phyloP scores from a whole-genome alignment of 2,329 filamentous ascomycete genomes.

The Helotiales sp. region DNA sequence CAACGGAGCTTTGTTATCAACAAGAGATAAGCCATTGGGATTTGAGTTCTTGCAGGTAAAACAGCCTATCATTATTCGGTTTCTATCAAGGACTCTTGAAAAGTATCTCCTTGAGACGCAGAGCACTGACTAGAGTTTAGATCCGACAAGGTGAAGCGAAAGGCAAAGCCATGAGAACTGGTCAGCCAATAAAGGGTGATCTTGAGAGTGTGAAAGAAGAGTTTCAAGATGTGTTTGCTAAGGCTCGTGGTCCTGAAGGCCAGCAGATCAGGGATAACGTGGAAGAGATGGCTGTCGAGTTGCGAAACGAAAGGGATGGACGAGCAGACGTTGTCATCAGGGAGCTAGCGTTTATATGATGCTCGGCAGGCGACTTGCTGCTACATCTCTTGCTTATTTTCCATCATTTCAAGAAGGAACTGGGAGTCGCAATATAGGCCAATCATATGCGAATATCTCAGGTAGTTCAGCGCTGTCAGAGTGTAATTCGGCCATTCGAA shows the following conservation, averaged over 20 bases:
- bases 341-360: slow-evolving; percentile 2
- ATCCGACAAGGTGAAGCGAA: slow-evolving; percentile 1
- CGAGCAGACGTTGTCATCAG: slow-evolving; percentile 4
- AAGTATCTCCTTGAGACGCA: background rate
- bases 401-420: background rate
- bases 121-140: background rate
- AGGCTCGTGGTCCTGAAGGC: slow-evolving; percentile 2
- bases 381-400: background rate
- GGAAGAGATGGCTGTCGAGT: background rate
- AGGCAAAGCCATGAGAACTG: slow-evolving; percentile 4
- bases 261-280: slow-evolving; percentile 4
- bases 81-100: too few species aligned
- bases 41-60: slow-evolving; percentile 10
- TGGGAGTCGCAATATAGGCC: too few species aligned
- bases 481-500: too few species aligned
- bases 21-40: slow-evolving; percentile 1
- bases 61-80: too few species aligned
- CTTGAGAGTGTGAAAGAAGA: slow-evolving; percentile 7
- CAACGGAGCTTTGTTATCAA: slow-evolving; percentile 4
- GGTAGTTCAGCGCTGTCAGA: too few species aligned
- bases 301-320: slow-evolving; percentile 10
- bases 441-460: too few species aligned
- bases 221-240: slow-evolving; percentile 6
- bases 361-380: too few species aligned
- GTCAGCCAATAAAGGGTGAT: background rate